Evolutionary conservation across 805 yeast species (phyloP).

Genomic region (Zygosaccharomyces rouxii): DNA sequence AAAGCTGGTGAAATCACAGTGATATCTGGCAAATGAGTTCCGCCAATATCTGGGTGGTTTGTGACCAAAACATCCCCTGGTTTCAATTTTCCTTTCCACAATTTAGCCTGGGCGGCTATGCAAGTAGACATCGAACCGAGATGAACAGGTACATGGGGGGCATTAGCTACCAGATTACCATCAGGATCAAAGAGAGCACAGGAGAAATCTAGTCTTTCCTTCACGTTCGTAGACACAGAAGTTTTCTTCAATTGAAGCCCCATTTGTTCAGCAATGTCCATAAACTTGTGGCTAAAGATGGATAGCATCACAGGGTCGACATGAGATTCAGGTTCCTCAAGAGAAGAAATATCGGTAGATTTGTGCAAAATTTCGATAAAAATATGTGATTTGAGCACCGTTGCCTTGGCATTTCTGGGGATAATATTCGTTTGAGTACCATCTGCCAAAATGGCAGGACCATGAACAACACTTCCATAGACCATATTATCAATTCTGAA

Average conservation of each 20-base stretch:
- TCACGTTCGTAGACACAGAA: constrained; percentile 75
- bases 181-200: constrained; percentile 74
- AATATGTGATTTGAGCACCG: constrained; percentile 54
- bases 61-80: constrained; percentile 74
- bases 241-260: constrained; percentile 75
- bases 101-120: constrained; percentile 57
- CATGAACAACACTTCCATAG: constrained; percentile 50
- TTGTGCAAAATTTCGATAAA: constrained; percentile 37
- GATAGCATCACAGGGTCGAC: constrained; percentile 70
- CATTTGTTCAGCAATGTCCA: constrained; percentile 91
- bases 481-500: constrained; percentile 49
- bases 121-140: constrained; percentile 82
- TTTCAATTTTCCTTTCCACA: constrained; percentile 60
- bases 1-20: constrained; percentile 91
- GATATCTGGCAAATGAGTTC: constrained; percentile 83
- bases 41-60: constrained; percentile 77
- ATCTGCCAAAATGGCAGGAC: constrained; percentile 76
- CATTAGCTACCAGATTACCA: constrained; percentile 79
- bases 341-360: neutral
- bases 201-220: constrained; percentile 76
- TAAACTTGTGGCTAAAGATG: constrained; percentile 75
- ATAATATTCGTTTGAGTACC: constrained; percentile 75
- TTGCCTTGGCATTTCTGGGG: constrained; percentile 56
- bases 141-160: constrained; percentile 85
- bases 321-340: constrained; percentile 3